Conservation (phyloP, 192 early-diverging fungal species). For the Globomyces pollinis-pini region DNA sequence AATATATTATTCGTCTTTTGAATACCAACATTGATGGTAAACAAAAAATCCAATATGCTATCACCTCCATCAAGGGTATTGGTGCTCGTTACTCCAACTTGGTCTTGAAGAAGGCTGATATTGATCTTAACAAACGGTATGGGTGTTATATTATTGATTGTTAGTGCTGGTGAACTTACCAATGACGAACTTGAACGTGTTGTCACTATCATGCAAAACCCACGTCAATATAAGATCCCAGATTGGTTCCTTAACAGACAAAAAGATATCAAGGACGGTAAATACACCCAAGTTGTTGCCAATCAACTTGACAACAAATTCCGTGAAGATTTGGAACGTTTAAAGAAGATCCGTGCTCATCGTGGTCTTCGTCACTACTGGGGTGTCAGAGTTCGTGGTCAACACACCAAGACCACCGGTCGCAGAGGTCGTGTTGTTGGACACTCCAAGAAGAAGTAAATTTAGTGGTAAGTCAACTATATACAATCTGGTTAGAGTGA, state of each 20-base stretch:
- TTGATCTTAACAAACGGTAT: conserved; percentile 93
- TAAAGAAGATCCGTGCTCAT: conserved; percentile 99
- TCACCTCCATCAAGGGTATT: conserved; percentile 96
- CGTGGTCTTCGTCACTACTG: conserved; percentile 99
- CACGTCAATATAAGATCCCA: conserved; percentile 98
- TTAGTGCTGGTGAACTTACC: conserved; percentile 91
- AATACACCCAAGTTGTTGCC: conserved; percentile 90
- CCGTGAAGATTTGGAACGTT: conserved; percentile 97
- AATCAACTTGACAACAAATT: conserved; percentile 92
- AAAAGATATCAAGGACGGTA: conserved; percentile 94
- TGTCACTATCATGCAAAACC: conserved; percentile 98
- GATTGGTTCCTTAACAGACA: conserved; percentile 99
- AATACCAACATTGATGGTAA: conserved; percentile 99
- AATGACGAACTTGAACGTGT: conserved; percentile 97
- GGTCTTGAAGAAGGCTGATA: conserved; percentile 98
- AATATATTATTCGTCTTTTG: conserved; percentile 96
- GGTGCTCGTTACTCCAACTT: conserved; percentile 98
- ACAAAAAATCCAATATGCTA: conserved; percentile 89
- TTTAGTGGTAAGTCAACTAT: background rate
- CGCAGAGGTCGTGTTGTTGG: conserved; percentile 92
- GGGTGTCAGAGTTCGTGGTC: conserved; percentile 98
- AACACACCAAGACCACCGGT: conserved; percentile 99
- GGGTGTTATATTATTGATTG: conserved; percentile 5
- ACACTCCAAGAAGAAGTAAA: conserved; percentile 94
- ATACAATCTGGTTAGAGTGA: background rate